Percentiles rank a stretch among this genome's conserved stretches.
Evolutionary conservation across 345 rosid species (phyloP).

Genomic region (sweet orange (Citrus sinensis)): DVS_A1.0 CM039166.1:4819501-4820000

Average conservation of each 20-base stretch:
- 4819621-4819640: background rate
- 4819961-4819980: slow-evolving; percentile 12
- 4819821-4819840: background rate
- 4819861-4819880: background rate
- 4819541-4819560: background rate
- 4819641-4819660: background rate
- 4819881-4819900: background rate
- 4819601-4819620: background rate
- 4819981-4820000: slow-evolving; percentile 65
- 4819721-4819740: background rate
- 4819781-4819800: background rate
- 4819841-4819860: background rate
- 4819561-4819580: background rate
- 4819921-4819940: background rate
- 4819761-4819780: background rate
- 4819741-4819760: background rate
- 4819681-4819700: background rate
- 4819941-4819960: background rate
- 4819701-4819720: background rate
- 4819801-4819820: background rate
- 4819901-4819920: background rate
- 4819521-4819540: background rate
- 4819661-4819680: background rate
- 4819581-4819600: background rate
- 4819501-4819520: background rate